A percentile compares a stretch with the other conserved stretches of the same genome.
These are phyloP conservation scores for Takakia lepidozioides DNA, from an alignment of 225 moss, liverwort and hornwort species.

Conservation along the genomic window DNA sequence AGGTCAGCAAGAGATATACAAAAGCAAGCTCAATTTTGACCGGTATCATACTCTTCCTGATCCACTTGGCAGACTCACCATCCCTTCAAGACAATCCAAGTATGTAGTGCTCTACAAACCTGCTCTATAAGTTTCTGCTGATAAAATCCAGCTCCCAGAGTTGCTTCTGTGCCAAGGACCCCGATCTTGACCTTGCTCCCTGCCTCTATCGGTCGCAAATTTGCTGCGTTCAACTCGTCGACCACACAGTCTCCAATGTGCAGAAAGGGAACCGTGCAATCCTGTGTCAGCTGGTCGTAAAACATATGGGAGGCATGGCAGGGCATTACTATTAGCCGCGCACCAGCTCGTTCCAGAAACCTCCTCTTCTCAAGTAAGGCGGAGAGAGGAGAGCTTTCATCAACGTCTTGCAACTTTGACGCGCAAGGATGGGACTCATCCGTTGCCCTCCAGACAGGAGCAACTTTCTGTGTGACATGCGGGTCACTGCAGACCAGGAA, in stretches of 20 bases:
- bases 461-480: constrained; percentile 11
- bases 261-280: constrained; percentile 24
- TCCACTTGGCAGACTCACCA: too few species aligned
- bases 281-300: constrained; percentile 19
- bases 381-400: constrained; percentile 7
- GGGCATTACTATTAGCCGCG: constrained; percentile 29
- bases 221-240: constrained; percentile 26
- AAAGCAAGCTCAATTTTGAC: too few species aligned
- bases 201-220: constrained; percentile 20
- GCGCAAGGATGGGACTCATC: neutral
- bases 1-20: too few species aligned
- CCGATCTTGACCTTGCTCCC: constrained; percentile 21
- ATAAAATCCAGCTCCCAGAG: constrained; percentile 17
- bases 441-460: neutral
- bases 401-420: constrained; percentile 1
- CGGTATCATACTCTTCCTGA: too few species aligned
- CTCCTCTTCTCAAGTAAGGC: constrained; percentile 18
- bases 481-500: constrained; percentile 24
- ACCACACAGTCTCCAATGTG: constrained; percentile 26
- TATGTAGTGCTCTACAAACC: constrained; percentile 4
- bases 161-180: constrained; percentile 23
- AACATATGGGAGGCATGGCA: constrained; percentile 28
- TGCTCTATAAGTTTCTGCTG: constrained; percentile 18
- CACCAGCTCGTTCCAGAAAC: constrained; percentile 20
- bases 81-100: neutral